Base-by-base conservation (phyloP, 768 basidiomycete genomes). In the Rhodotorula taiwanensis region DNA sequence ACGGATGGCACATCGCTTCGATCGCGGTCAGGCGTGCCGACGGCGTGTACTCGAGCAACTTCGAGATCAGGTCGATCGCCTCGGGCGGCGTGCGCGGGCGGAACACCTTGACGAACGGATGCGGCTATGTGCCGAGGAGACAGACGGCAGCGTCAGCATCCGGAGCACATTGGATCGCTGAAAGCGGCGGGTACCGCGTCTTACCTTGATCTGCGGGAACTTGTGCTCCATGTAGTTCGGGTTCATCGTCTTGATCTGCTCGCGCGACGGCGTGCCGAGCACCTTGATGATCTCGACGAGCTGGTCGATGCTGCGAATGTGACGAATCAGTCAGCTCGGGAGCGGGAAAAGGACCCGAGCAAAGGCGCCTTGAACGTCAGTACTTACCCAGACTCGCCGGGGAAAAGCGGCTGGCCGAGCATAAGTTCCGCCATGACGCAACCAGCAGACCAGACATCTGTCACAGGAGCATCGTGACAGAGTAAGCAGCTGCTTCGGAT, bases 201-300 rank as follows among this genome's bases (percentile, higher is more conserved):
- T n/a, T n/a, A 89, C 90, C 85, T 98, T 98, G 81, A 99, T 99
- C 78, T 98, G 94, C 3, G 95, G 95, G 81, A 99, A 99, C 78
- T 98, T 97, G 84, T 99, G 95, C 76, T 99, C 95, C 95, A 98
- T 98, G 79, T 99, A 99, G 80, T 99, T 99, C 58, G 95, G 95
- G 78, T 99, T 99, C 95, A 99, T 99, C 71, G 95, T 98, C 85
- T 99, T 98, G 83, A 99, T 99, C 78, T 99, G 95, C 75, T 98
- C 95, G 71, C 94, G 81, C 62, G 95, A 93, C 4, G 95, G 95
- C 27, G 95, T 99, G 21, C 95, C 95, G 57, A 99, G 84, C 48
- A 99, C 92, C 77, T 99, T 99, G 85, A 99, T 99, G 72, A 99
- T 99, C 79, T 99, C 95, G 60, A 99, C 95, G 73, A 99, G 77